phyloP scores from a whole-genome alignment of 176 grass and related monocot species.

The Carex myosuroides region DNA sequence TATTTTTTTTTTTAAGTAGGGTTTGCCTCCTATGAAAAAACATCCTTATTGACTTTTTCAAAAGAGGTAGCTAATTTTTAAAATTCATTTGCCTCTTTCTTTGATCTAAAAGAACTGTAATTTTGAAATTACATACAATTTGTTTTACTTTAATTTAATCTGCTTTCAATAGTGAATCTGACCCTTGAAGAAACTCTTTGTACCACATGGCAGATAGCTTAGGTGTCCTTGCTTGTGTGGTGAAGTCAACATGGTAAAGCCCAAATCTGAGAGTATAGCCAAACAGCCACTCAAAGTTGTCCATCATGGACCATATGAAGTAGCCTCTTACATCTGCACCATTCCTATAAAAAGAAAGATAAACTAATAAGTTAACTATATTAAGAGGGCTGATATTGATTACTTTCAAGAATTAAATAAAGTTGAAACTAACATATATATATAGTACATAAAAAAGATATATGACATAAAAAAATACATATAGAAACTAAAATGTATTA shows the following conservation, averaged over 20 bases:
- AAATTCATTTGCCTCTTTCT: neutral
- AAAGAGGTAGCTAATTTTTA: neutral
- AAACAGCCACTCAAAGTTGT: constrained; percentile 58
- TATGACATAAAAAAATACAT: neutral
- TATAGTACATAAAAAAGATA: neutral
- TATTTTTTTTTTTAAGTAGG: neutral
- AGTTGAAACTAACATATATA: neutral
- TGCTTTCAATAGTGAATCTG: neutral
- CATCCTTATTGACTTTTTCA: neutral
- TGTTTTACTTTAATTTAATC: neutral
- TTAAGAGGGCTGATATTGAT: neutral
- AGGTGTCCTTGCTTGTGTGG: constrained; percentile 44
- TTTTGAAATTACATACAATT: neutral
- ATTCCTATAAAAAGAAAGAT: constrained; percentile 21
- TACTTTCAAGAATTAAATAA: neutral
- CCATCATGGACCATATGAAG: constrained; percentile 57
- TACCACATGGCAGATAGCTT: constrained; percentile 58
- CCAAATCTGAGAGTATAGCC: constrained; percentile 66
- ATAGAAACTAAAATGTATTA: neutral
- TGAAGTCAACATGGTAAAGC: constrained; percentile 38
- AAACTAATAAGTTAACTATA: neutral
- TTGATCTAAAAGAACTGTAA: too few species aligned
- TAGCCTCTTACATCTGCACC: constrained; percentile 72
- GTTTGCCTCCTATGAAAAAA: neutral
- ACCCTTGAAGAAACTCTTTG: constrained; percentile 34